These are phyloP conservation scores for Lanmaoa rubissima DNA, from an alignment of 768 basidiomycete genomes.

Conservation along the genomic window DNA sequence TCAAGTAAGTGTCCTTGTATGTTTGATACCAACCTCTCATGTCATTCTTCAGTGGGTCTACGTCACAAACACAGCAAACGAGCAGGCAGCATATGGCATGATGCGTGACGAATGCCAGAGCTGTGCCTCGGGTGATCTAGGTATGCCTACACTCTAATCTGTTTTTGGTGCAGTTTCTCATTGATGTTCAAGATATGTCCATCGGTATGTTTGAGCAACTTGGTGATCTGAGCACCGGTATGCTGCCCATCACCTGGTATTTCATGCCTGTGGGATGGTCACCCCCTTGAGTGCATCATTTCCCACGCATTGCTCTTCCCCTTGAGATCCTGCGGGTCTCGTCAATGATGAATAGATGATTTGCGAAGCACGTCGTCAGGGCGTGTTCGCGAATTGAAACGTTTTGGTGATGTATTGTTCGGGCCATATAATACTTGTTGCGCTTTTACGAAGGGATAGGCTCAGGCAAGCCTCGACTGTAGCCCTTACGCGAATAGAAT, in stretches of 20 bases:
- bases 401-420: slow-evolving; percentile 25
- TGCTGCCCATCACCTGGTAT: slow-evolving; percentile 56
- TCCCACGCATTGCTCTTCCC: neutral
- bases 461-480: slow-evolving; percentile 21
- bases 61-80: slow-evolving; percentile 59
- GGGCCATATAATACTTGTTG: slow-evolving; percentile 5
- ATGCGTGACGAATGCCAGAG: slow-evolving; percentile 58
- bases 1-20: slow-evolving; percentile 43
- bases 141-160: slow-evolving; percentile 36
- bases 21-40: slow-evolving; percentile 8
- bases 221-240: slow-evolving; percentile 46
- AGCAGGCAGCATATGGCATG: slow-evolving; percentile 46
- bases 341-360: slow-evolving; percentile 7
- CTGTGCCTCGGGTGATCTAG: slow-evolving; percentile 54
- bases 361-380: slow-evolving; percentile 16
- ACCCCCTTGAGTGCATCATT: slow-evolving; percentile 31
- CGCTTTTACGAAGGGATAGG: slow-evolving; percentile 10
- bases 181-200: slow-evolving; percentile 56
- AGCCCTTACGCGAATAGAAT: slow-evolving; percentile 19
- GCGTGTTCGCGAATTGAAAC: slow-evolving; percentile 13
- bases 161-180: slow-evolving; percentile 5
- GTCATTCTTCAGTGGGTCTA: slow-evolving; percentile 47
- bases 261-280: slow-evolving; percentile 50
- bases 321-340: slow-evolving; percentile 8
- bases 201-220: slow-evolving; percentile 56